Conservation (phyloP, 192 early-diverging fungal genomes). For the Backusella circina region DNA sequence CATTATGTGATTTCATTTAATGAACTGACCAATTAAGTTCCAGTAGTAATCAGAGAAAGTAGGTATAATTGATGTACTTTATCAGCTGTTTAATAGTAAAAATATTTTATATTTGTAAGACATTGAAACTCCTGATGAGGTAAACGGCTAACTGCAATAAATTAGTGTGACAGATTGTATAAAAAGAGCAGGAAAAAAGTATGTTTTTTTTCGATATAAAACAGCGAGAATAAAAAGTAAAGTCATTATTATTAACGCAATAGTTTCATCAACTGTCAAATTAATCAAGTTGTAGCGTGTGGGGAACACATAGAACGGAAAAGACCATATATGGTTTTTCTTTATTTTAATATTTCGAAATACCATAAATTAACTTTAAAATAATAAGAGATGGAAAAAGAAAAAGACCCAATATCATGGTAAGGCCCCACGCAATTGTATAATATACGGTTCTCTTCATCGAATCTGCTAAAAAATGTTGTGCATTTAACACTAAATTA, state of each 20-base stretch:
- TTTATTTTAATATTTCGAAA: background rate
- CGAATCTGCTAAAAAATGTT: background rate
- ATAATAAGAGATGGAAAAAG: background rate
- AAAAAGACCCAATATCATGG: background rate
- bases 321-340: background rate
- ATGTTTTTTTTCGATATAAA: background rate
- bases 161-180: background rate
- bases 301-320: background rate
- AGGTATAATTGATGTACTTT: background rate
- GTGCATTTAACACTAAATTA: background rate
- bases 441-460: background rate
- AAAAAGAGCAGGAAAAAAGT: background rate
- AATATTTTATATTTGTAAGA: background rate
- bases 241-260: background rate
- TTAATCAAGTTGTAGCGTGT: background rate
- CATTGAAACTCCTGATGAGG: background rate
- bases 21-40: background rate
- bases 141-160: background rate
- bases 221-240: too few species aligned
- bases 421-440: background rate
- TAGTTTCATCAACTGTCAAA: background rate
- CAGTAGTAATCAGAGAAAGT: background rate
- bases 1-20: too few species aligned
- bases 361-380: background rate
- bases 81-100: background rate